Evolutionary conservation across 495 filamentous ascomycete genomes (phyloP).

Genomic region (Aspergillus diversus): DNA sequence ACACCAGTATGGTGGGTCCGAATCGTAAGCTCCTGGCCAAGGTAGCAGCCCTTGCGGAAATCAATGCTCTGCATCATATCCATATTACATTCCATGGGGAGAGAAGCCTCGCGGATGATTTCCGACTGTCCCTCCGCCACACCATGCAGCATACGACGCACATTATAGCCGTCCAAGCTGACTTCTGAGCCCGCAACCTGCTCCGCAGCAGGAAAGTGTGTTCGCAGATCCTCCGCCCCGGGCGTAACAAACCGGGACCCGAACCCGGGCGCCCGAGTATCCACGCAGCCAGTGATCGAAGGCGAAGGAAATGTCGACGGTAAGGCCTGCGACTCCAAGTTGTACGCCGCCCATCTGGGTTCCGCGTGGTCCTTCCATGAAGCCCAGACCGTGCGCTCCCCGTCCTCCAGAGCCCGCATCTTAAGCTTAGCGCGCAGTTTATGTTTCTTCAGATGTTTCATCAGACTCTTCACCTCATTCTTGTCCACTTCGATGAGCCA

Average conservation of each 20-base stretch:
- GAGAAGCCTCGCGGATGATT: conserved; percentile 65
- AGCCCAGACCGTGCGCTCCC: conserved; percentile 67
- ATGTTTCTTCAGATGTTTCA: conserved; percentile 76
- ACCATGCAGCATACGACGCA: conserved; percentile 76
- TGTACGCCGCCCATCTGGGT: conserved; percentile 51
- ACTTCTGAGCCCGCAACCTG: conserved; percentile 41
- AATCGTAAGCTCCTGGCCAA: conserved; percentile 95
- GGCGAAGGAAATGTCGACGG: conserved; percentile 30
- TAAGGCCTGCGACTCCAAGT: conserved; percentile 38
- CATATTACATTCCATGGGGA: conserved; percentile 84
- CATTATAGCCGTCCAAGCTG: conserved; percentile 54
- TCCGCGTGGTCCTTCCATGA: conserved; percentile 61
- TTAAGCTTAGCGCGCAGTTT: conserved; percentile 80
- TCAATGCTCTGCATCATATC: conserved; percentile 83
- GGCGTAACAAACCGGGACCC: conserved; percentile 62
- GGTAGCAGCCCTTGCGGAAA: conserved; percentile 95
- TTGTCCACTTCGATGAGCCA: conserved; percentile 86
- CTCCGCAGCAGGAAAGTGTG: conserved; percentile 40
- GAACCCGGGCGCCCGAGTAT: conserved; percentile 70
- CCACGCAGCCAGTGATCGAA: conserved; percentile 51
- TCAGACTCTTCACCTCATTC: conserved; percentile 58
- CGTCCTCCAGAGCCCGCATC: conserved; percentile 63
- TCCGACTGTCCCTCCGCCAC: conserved; percentile 84
- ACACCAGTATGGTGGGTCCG: conserved; percentile 92
- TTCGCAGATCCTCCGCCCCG: conserved; percentile 42